phyloP scores from a whole-genome alignment of 495 filamentous ascomycete species.

The Neurospora cerealis region DNA sequence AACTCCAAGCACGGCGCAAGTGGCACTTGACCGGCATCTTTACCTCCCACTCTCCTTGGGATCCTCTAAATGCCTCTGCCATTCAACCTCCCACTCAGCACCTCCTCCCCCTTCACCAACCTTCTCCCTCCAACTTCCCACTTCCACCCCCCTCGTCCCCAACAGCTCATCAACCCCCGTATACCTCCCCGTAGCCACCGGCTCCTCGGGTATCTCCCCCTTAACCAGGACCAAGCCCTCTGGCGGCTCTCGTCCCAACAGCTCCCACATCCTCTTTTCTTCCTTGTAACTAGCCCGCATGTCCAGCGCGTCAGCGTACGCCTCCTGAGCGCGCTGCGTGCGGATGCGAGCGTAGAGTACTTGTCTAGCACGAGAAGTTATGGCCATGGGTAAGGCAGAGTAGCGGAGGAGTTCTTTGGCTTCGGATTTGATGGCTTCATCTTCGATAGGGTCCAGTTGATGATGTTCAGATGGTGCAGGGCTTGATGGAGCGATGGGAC shows the following conservation, averaged over 20 bases:
- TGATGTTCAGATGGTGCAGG: conserved; percentile 11
- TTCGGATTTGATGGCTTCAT: conserved; percentile 6
- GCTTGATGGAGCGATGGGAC: background rate
- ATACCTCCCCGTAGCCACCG: background rate
- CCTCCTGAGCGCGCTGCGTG: conserved; percentile 32
- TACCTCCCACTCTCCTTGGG: background rate
- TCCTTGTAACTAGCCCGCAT: conserved; percentile 37
- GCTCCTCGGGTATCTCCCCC: background rate
- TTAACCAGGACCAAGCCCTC: conserved; percentile 41
- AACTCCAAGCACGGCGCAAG: background rate
- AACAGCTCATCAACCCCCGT: conserved; percentile 9
- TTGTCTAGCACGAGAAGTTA: conserved; percentile 4
- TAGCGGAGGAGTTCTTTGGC: conserved; percentile 21
- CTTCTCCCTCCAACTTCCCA: conserved; percentile 5
- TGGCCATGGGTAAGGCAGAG: conserved; percentile 14
- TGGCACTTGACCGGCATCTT: background rate
- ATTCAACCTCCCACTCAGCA: conserved; percentile 1
- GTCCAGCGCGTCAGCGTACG: conserved; percentile 47
- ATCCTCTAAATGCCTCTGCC: background rate
- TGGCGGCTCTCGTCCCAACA: conserved; percentile 41
- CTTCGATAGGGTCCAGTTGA: conserved; percentile 17
- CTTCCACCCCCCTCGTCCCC: conserved; percentile 40
- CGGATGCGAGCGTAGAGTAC: conserved; percentile 18
- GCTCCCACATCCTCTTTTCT: conserved; percentile 46
- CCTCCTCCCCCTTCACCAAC: background rate